Percentiles rank a stretch among this genome's conserved stretches.
Conservation (phyloP, 1,284 basidiomycete species). For the Irpex lacteus region DNA sequence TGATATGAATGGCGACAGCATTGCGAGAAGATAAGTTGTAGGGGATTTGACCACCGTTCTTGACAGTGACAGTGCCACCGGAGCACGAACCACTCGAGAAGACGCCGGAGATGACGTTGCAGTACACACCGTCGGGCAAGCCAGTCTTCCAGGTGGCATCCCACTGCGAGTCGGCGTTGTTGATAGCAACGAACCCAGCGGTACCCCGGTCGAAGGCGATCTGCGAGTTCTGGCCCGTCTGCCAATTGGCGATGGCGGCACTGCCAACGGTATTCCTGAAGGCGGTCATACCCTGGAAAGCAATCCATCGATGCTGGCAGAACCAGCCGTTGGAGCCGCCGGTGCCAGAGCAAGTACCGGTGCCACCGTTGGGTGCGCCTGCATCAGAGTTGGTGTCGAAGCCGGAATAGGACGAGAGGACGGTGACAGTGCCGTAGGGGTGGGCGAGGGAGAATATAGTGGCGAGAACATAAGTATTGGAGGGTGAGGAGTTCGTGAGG, state of each 20-base stretch:
- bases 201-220: conserved; percentile 64
- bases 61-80: conserved; percentile 49
- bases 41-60: conserved; percentile 44
- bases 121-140: conserved; percentile 56
- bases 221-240: conserved; percentile 49
- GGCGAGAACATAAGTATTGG: conserved; percentile 61
- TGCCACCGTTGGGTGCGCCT: conserved; percentile 47
- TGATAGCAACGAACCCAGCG: conserved; percentile 62
- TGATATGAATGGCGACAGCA: conserved; percentile 60
- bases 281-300: conserved; percentile 59
- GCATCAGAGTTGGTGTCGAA: conserved; percentile 45
- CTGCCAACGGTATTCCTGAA: conserved; percentile 61
- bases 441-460: conserved; percentile 66
- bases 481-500: conserved; percentile 56
- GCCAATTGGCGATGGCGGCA: conserved; percentile 51
- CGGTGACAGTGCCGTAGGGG: conserved; percentile 62
- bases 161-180: conserved; percentile 58
- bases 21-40: conserved; percentile 50
- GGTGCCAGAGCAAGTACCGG: conserved; percentile 51
- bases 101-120: conserved; percentile 57
- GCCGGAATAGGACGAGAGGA: conserved; percentile 57
- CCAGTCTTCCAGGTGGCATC: conserved; percentile 50
- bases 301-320: conserved; percentile 63
- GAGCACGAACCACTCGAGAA: conserved; percentile 41
- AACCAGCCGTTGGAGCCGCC: conserved; percentile 54